A percentile compares a stretch with the other conserved stretches of the same genome.
Conservation (phyloP, 805 yeast genomes). For the Suhomyces tanzawaensis region DNA sequence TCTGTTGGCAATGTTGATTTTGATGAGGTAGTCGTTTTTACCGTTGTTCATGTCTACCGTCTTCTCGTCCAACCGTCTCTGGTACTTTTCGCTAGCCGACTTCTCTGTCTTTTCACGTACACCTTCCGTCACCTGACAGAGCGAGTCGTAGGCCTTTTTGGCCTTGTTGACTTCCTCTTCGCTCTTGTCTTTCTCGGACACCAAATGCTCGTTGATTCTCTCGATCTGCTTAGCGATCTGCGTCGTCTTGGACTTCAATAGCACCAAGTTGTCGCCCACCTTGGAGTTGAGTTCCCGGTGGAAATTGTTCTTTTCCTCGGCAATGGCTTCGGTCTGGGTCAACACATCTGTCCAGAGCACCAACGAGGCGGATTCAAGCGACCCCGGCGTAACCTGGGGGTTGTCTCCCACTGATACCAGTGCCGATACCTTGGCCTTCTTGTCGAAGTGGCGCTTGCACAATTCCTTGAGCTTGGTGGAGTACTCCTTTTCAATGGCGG, state of each 20-base stretch:
- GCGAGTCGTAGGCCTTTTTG: conserved; percentile 75
- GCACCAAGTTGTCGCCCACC: conserved; percentile 58
- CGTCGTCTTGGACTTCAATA: conserved; percentile 52
- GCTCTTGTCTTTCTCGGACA: conserved; percentile 43
- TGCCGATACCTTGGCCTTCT: conserved; percentile 69
- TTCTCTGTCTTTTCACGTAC: conserved; percentile 74
- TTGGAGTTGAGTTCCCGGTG: conserved; percentile 58
- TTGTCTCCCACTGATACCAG: conserved; percentile 82
- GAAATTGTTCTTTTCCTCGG: conserved; percentile 61
- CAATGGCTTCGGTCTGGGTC: conserved; percentile 75
- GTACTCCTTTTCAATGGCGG: conserved; percentile 80
- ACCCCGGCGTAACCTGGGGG: conserved; percentile 92
- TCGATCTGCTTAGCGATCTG: conserved; percentile 55
- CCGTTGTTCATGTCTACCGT: conserved; percentile 80
- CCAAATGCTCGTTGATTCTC: conserved; percentile 57
- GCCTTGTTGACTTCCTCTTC: conserved; percentile 60
- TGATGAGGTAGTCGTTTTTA: conserved; percentile 81
- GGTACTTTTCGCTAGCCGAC: conserved; percentile 46
- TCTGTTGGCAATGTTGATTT: conserved; percentile 81
- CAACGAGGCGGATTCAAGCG: conserved; percentile 80
- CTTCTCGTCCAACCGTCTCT: conserved; percentile 55
- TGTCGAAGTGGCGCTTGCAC: conserved; percentile 66
- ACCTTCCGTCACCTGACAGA: conserved; percentile 77
- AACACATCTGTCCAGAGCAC: conserved; percentile 90
- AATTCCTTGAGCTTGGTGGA: conserved; percentile 62